Conservation (phyloP, 805 yeast genomes). For the Kluyveromyces nonfermentans region DNA sequence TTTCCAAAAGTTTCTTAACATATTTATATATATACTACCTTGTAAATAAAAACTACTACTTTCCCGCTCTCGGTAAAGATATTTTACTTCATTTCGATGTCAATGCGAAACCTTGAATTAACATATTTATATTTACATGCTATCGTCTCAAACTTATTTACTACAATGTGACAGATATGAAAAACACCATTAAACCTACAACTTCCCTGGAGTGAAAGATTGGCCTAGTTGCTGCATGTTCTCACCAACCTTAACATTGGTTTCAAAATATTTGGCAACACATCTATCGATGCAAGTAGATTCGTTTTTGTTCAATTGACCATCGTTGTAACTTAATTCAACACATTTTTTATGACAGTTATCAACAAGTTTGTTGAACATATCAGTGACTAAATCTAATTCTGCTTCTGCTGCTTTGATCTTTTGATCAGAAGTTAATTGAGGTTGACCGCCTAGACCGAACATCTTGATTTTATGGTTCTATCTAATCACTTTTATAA, state of each 20-base stretch:
- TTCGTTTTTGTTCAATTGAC: constrained; percentile 71
- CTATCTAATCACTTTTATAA: not conserved
- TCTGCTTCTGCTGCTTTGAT: constrained; percentile 92
- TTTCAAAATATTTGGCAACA: constrained; percentile 89
- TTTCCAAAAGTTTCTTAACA: not conserved
- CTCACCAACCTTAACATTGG: constrained; percentile 91
- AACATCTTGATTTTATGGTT: constrained; percentile 62
- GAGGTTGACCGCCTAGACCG: constrained; percentile 66
- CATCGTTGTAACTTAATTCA: constrained; percentile 51
- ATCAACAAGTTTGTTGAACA: constrained; percentile 89
- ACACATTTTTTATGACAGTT: constrained; percentile 87
- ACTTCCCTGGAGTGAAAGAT: constrained; percentile 32
- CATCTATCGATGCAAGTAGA: constrained; percentile 89
- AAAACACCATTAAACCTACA: constrained; percentile 5
- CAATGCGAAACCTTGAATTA: not conserved
- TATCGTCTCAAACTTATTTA: not conserved
- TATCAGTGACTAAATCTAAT: constrained; percentile 92
- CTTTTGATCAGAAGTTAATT: constrained; percentile 64
- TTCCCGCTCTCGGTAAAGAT: not conserved
- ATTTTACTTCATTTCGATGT: too few relatives aligned
- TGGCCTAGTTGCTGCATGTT: constrained; percentile 47
- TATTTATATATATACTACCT: not conserved
- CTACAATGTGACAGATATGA: not conserved
- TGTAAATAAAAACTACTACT: not conserved
- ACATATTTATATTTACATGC: constrained; percentile 1